Conservation (phyloP, 2,329 filamentous ascomycete species). For the Aureobasidium lini region DNA sequence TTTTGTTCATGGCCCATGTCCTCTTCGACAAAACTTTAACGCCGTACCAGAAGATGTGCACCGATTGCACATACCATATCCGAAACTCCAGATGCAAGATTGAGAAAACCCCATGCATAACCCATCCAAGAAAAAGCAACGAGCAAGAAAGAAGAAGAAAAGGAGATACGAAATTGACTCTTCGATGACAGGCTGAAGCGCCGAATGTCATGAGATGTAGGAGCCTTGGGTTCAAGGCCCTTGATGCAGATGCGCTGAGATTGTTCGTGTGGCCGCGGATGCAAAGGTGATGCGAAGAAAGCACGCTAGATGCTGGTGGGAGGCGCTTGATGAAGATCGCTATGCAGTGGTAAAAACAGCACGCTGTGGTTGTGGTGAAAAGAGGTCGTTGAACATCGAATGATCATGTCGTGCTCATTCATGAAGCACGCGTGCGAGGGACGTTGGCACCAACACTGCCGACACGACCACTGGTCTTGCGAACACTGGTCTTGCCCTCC, state of each 20-base stretch:
- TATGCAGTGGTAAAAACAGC: slow-evolving; percentile 8
- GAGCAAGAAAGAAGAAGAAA: not conserved
- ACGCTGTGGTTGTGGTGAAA: not conserved
- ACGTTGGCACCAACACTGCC: slow-evolving; percentile 20
- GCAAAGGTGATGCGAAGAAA: not conserved
- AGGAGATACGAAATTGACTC: slow-evolving; percentile 6
- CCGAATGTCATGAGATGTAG: not conserved
- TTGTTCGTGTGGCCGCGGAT: not conserved
- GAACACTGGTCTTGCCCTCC: slow-evolving; percentile 41
- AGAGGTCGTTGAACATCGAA: not conserved
- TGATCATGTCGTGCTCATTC: not conserved
- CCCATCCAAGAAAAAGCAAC: not conserved
- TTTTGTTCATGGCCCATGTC: not conserved
- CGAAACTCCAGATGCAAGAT: not conserved
- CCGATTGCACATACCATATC: not conserved
- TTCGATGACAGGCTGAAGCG: not conserved
- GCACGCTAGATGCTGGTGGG: slow-evolving; percentile 1
- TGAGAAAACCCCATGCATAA: not conserved
- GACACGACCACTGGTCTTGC: slow-evolving; percentile 45
- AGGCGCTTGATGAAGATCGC: not conserved
- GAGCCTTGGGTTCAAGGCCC: not conserved
- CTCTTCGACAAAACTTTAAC: not conserved
- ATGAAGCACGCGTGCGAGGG: slow-evolving; percentile 8
- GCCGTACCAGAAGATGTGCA: not conserved
- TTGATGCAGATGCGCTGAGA: slow-evolving; percentile 5